Evolutionary conservation across 2,329 filamentous ascomycete genomes (phyloP).

Genomic region (Aureobasidium sp.): DNA sequence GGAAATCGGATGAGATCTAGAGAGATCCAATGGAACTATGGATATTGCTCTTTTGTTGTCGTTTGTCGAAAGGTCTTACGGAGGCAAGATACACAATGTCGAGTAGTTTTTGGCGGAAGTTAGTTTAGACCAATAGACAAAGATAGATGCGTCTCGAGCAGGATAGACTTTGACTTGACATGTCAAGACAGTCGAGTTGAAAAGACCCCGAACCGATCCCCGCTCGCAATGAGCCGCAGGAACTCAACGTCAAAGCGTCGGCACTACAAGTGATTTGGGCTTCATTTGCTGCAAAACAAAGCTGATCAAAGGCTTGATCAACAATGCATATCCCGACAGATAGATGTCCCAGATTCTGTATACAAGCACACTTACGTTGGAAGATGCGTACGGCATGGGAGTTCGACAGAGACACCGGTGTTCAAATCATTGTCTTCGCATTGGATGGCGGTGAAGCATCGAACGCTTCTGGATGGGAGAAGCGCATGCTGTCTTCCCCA

Average conservation of each 20-base stretch:
- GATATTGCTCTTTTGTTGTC: not conserved
- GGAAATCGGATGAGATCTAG: not conserved
- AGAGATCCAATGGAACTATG: not conserved
- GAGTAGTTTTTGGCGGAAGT: not conserved
- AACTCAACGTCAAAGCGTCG: slow-evolving; percentile 5
- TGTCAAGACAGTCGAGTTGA: not conserved
- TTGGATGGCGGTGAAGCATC: not conserved
- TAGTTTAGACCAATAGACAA: not conserved
- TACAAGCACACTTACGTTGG: not conserved
- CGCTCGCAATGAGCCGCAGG: not conserved
- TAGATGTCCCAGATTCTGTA: not conserved
- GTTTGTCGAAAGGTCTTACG: not conserved
- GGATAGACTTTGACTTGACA: not conserved
- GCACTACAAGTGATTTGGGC: not conserved
- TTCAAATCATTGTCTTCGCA: not conserved
- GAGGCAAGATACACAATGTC: not conserved
- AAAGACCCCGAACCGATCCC: not conserved
- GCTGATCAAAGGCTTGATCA: not conserved
- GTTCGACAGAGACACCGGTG: not conserved
- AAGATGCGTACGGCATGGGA: not conserved
- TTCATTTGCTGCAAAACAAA: not conserved
- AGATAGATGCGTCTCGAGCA: not conserved
- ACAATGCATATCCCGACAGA: not conserved
- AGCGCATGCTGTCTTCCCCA: not conserved
- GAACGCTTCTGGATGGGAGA: not conserved